Percentiles rank a stretch among this genome's conserved stretches.
These are phyloP conservation scores for Globisporangium heterothallicum DNA, from an alignment of 352 stramenopile species.

Conservation along the genomic window DNA sequence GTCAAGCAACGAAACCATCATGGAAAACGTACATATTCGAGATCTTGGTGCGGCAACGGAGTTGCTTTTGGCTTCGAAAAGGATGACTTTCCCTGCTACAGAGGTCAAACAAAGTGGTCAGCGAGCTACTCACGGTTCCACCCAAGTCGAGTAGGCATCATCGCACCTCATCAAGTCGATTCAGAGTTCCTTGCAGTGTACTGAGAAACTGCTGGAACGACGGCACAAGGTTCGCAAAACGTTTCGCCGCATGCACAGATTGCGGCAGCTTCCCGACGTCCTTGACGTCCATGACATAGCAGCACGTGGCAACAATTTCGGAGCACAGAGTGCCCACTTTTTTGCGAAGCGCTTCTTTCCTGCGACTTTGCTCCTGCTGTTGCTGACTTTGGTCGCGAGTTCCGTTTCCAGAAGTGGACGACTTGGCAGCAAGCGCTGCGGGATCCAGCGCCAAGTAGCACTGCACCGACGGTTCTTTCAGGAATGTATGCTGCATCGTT, in stretches of 20 bases:
- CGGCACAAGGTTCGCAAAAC: background rate
- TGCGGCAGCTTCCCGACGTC: conserved; percentile 16
- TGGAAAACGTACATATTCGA: no score
- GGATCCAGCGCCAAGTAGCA: conserved; percentile 25
- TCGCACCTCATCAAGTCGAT: conserved; percentile 6
- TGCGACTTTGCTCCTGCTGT: conserved; percentile 3
- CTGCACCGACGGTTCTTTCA: conserved; percentile 17
- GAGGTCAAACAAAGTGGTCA: no score
- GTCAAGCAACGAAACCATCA: background rate
- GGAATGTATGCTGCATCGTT: conserved; percentile 13
- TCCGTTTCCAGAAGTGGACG: background rate
- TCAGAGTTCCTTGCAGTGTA: conserved; percentile 2
- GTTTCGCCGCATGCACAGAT: conserved; percentile 1
- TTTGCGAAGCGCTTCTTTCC: conserved; percentile 13
- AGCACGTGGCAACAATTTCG: conserved; percentile 28
- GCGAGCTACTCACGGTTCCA: no score
- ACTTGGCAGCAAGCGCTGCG: background rate
- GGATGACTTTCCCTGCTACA: background rate
- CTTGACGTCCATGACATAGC: conserved; percentile 15
- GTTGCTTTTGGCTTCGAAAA: background rate
- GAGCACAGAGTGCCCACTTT: conserved; percentile 27
- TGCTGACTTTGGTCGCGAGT: background rate
- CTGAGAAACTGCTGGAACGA: conserved; percentile 9
- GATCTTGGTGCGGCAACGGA: background rate
- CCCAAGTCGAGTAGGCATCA: no score